A percentile compares a stretch with the other conserved stretches of the same genome.
phyloP scores from a whole-genome alignment of 2,329 filamentous ascomycete genomes.

The Penicillium sp. region DNA sequence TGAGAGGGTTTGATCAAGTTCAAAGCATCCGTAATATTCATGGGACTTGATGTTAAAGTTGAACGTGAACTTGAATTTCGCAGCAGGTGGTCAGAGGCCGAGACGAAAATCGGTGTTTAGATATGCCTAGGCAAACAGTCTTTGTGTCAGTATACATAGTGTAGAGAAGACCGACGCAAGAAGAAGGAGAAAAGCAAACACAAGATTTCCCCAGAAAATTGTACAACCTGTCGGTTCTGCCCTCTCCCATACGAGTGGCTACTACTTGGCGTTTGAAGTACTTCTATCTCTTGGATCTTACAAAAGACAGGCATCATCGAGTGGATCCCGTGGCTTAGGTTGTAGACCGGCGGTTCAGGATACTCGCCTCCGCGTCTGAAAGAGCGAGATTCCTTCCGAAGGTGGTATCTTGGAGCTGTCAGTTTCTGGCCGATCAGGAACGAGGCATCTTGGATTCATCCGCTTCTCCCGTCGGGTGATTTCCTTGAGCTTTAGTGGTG shows the following conservation, averaged over 20 bases:
- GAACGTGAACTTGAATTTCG: neutral
- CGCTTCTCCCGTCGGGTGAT: slow-evolving; percentile 6
- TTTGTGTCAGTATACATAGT: neutral
- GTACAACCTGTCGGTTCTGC: slow-evolving; percentile 1
- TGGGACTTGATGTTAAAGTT: neutral
- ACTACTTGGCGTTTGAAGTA: neutral
- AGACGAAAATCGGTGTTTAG: neutral
- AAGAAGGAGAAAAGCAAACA: slow-evolving; percentile 4
- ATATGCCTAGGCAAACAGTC: neutral
- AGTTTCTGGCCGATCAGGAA: slow-evolving; percentile 8
- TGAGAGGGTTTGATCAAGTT: slow-evolving; percentile 1
- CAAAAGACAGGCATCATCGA: neutral
- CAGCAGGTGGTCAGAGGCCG: neutral
- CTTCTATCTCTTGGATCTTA: neutral
- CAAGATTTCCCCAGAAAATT: neutral
- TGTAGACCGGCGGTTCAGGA: neutral
- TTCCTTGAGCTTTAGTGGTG: neutral
- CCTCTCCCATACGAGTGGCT: neutral
- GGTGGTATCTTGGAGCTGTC: neutral
- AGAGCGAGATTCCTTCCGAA: slow-evolving; percentile 15
- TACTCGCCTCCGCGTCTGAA: slow-evolving; percentile 7
- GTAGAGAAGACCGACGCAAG: neutral
- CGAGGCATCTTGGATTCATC: slow-evolving; percentile 8
- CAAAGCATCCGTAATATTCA: neutral
- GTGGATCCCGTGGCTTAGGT: slow-evolving; percentile 1